A percentile compares a stretch with the other conserved stretches of the same genome.
Evolutionary conservation across 2,329 filamentous ascomycete genomes (phyloP).

Genomic region (Berkeleyomyces basicola): DNA sequence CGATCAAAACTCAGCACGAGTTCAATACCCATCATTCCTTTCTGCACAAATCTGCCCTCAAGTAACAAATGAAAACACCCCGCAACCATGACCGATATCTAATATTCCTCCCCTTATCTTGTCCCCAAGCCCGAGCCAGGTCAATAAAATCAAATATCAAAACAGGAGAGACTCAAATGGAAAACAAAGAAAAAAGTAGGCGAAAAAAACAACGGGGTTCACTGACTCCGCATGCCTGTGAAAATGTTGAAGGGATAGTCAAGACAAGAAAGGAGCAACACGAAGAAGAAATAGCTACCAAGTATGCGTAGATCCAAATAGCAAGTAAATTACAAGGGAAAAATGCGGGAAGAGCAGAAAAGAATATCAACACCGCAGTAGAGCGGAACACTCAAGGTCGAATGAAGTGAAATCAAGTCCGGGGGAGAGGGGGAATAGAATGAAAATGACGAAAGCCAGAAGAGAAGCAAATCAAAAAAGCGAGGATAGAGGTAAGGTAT

Average conservation of each 20-base stretch:
- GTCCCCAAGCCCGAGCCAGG: background rate
- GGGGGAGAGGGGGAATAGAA: background rate
- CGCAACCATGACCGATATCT: conserved; percentile 6
- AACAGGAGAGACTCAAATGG: background rate
- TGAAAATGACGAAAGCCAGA: background rate
- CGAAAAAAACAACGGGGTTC: background rate
- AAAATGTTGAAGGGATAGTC: background rate
- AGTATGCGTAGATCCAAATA: background rate
- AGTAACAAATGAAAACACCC: background rate
- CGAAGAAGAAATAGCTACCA: background rate
- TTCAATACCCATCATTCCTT: background rate
- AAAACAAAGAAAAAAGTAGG: background rate
- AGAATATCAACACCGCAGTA: conserved; percentile 9
- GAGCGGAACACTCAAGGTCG: conserved; percentile 2
- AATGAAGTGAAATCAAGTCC: conserved; percentile 2
- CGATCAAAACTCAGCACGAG: background rate
- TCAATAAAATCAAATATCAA: background rate
- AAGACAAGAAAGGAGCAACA: conserved; percentile 1
- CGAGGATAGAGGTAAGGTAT: background rate
- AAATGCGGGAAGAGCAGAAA: background rate
- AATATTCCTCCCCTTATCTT: background rate
- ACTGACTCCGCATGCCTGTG: background rate
- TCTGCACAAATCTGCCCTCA: background rate
- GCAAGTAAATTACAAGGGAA: background rate
- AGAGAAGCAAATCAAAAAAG: background rate